Base-by-base conservation (phyloP, 768 basidiomycete species). In the Termitomyces sp. region DNA sequence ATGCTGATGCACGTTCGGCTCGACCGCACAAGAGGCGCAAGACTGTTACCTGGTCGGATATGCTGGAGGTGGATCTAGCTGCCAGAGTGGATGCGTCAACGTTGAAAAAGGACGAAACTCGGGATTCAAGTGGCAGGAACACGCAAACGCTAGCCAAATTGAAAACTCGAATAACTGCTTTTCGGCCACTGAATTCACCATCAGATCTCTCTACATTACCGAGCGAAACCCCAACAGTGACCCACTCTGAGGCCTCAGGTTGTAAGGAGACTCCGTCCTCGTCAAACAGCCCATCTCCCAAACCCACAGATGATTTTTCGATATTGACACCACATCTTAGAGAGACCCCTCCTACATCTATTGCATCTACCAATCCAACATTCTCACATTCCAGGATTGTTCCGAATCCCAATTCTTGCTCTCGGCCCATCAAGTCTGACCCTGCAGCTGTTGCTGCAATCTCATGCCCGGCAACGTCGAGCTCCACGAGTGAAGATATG, bases 31-130 rank as follows among this genome's bases (percentile, higher is more conserved):
- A 61, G 38, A 50, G 35, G 22, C 66, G 63, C 50, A 65, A 63
- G 57, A 73, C 64, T 0, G 74, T 77, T 10, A 67, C 70, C 20
- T 77, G 75, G 75, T 69, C 71, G 16, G 74, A 73, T 52, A 36
- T 22, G 9, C 12, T 38, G 20, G 61, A 65, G 33, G 46, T 65
- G 45, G 54, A 52, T 14, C 16, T 42, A 20, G 28, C 38, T 42
- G 1, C 22, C 4, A 22, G 30, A 33, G 50, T 45, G 18, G 26
- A 13, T 35, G 24, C 2, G 10, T 18, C 38, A 5, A 30, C 33
- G 26, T 26, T 26, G 14, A 10, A 54, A 18, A 28, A 24, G 43
- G 50, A 44, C 6, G 32, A 44, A 32, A 43, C 28, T 36, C n/a
- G 35, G 6, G 43, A 20, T 8, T 24, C 49, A 24, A 28, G 24